Percentiles rank a stretch among this genome's conserved stretches.
These are phyloP conservation scores for Leishmania major DNA, from an alignment of 208 protist genomes.

Conservation along the genomic window DNA sequence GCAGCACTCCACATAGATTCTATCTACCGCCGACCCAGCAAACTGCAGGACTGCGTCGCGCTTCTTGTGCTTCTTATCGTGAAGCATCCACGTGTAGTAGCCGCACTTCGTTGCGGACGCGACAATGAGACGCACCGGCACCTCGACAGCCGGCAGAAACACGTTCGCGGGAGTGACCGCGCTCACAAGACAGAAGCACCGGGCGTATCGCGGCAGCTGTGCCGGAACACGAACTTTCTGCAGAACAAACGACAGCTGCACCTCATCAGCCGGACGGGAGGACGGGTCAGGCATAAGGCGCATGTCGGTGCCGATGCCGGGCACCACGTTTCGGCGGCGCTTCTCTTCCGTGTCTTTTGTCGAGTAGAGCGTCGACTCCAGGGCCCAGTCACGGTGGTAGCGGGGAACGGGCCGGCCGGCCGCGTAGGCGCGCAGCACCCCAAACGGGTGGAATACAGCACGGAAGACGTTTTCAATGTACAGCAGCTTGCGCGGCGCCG, in stretches of 20 bases:
- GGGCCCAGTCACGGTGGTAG: slow-evolving; percentile 34
- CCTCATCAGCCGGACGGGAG: slow-evolving; percentile 15
- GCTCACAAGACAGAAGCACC: slow-evolving; percentile 81
- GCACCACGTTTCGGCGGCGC: slow-evolving; percentile 60
- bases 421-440: slow-evolving; percentile 37
- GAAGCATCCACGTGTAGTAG: slow-evolving; percentile 72
- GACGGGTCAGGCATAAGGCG: slow-evolving; percentile 17
- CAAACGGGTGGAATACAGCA: slow-evolving; percentile 29
- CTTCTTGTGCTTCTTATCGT: slow-evolving; percentile 31
- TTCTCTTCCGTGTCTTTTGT: slow-evolving; percentile 65
- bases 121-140: slow-evolving; percentile 43
- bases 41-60: slow-evolving; percentile 36
- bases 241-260: slow-evolving; percentile 33
- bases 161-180: slow-evolving; percentile 44
- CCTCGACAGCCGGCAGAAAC: slow-evolving; percentile 60
- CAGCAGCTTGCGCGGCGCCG: slow-evolving; percentile 31
- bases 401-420: slow-evolving; percentile 24
- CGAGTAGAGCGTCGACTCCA: slow-evolving; percentile 52
- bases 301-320: slow-evolving; percentile 30
- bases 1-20: slow-evolving; percentile 82
- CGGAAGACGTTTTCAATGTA: slow-evolving; percentile 55
- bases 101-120: slow-evolving; percentile 36
- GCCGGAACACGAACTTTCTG: slow-evolving; percentile 58
- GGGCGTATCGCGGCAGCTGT: slow-evolving; percentile 28
- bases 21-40: slow-evolving; percentile 39